Evolutionary conservation across 257 asterid genomes (phyloP), one percentile per base, ranked within the genome.

Genomic region (Anisodus acutangulus): DNA sequence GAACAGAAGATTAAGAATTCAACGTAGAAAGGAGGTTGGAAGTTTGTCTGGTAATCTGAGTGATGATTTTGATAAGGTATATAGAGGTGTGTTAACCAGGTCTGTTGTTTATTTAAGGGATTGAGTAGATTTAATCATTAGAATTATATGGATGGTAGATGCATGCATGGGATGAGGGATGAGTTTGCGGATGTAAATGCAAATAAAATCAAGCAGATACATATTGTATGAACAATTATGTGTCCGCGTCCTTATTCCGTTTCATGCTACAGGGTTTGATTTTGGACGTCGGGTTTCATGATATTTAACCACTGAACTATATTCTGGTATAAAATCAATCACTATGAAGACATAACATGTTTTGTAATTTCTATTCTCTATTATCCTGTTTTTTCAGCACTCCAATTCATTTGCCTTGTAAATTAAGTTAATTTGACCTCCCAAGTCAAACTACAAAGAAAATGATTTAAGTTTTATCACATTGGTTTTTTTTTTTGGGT

Each of bases 171-270:
- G 51, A 2, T n/a, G 22, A 11, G 76, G 51, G 51, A 37, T 68
- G 26, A 37, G 51, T 15, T 68, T 15, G 51, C 51, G 13, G 51
- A 37, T 37, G 51, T 68, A 68, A 37, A 68, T 37, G 26, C 51
- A 68, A 39, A 6, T 35, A 67, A 66, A 45, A 72, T 72, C 41
- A 72, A 72, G 41, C 80, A 45, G 39, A 72, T 45, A 72, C 9
- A 11, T 43, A 71, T 9, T 71, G 45, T 45, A 45, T 9, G 58
- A 45, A 71, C 6, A 19, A n/a, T 17, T 45, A 41, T 41, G 35
- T 31, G 35, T 31, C 35, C 35, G 31, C 58, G 41, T 70, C 4
- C 35, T 45, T n/a, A 5, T 2, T 71, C 57, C 16, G 45, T n/a
- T 71, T 71, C 79, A 4, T 45, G 5, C 10, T 17, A 43, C 58